Conservation (phyloP, 2,329 filamentous ascomycete genomes). For the Bretziella fagacearum region DNA sequence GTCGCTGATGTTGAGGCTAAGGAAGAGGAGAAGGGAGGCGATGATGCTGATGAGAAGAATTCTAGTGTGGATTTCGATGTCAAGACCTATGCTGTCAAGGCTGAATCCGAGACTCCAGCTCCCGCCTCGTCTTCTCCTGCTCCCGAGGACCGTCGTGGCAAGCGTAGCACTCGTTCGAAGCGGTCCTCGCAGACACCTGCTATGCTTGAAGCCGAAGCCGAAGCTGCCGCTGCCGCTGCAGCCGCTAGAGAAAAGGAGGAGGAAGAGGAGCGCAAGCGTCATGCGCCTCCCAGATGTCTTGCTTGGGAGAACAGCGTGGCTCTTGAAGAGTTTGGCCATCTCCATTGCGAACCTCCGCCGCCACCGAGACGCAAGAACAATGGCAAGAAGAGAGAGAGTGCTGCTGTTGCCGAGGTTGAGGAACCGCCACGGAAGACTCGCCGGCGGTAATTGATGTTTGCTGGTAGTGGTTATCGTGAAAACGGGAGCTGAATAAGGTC, state of each 20-base stretch:
- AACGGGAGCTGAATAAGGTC: too few relatives aligned
- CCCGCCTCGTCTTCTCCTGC: slow-evolving; percentile 1
- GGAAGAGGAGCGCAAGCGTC: slow-evolving; percentile 26
- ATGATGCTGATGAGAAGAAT: slow-evolving; percentile 17
- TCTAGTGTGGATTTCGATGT: not conserved
- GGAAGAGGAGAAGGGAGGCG: slow-evolving; percentile 17
- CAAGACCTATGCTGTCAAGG: slow-evolving; percentile 12
- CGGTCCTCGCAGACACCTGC: slow-evolving; percentile 5
- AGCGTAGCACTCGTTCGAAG: slow-evolving; percentile 4
- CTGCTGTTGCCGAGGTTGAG: slow-evolving; percentile 16
- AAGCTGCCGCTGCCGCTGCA: not conserved
- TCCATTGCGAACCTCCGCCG: slow-evolving; percentile 37
- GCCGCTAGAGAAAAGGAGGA: slow-evolving; percentile 20
- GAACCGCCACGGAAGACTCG: slow-evolving; percentile 18
- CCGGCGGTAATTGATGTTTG: slow-evolving; percentile 13
- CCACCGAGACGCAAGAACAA: slow-evolving; percentile 31
- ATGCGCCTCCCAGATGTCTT: slow-evolving; percentile 33
- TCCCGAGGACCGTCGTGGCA: slow-evolving; percentile 1
- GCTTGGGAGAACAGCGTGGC: slow-evolving; percentile 41
- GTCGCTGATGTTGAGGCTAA: slow-evolving; percentile 13
- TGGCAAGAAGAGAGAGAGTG: slow-evolving; percentile 31
- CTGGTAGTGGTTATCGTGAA: too few relatives aligned
- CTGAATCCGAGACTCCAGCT: slow-evolving; percentile 17
- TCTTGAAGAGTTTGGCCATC: slow-evolving; percentile 37
- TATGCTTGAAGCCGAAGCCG: not conserved